Percentiles rank a stretch among this genome's conserved stretches.
Conservation (phyloP, 2,329 filamentous ascomycete genomes). For the Paecilomyces niveus region DNA sequence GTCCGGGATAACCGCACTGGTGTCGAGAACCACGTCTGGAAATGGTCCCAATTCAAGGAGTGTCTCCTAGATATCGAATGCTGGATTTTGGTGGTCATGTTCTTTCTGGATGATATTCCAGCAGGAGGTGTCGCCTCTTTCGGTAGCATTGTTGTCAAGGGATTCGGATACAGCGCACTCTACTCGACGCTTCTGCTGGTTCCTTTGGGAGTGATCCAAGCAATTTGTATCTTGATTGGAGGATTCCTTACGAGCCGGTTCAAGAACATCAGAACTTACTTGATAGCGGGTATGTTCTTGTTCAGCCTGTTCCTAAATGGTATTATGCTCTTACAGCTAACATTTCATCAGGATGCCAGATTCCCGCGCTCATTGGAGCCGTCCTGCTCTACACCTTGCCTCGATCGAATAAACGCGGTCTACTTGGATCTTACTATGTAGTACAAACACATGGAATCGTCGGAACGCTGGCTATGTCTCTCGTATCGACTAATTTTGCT, state of each 20-base stretch:
- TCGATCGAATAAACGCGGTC: not conserved
- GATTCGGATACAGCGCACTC: constrained; percentile 7
- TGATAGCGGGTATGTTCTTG: not conserved
- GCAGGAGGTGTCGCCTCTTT: constrained; percentile 10
- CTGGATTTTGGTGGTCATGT: constrained; percentile 16
- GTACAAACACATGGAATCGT: not conserved
- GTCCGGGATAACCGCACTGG: constrained; percentile 36
- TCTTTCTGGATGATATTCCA: not conserved
- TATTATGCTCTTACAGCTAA: not conserved
- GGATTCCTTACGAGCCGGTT: not conserved
- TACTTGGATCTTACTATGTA: not conserved
- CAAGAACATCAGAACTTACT: not conserved
- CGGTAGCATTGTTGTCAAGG: constrained; percentile 9
- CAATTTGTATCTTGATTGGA: not conserved
- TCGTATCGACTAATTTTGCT: constrained; percentile 41
- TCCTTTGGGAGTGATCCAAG: not conserved
- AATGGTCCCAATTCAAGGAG: constrained; percentile 38
- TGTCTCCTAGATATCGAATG: constrained; percentile 35
- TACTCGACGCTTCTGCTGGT: not conserved
- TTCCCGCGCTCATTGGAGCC: not conserved
- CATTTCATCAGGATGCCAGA: not conserved
- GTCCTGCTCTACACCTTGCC: not conserved
- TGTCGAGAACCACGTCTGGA: constrained; percentile 43
- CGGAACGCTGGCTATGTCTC: constrained; percentile 37
- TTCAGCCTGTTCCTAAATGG: not conserved